phyloP scores from a whole-genome alignment of 345 rosid species.

The Raphanus raphanistrum region DNA sequence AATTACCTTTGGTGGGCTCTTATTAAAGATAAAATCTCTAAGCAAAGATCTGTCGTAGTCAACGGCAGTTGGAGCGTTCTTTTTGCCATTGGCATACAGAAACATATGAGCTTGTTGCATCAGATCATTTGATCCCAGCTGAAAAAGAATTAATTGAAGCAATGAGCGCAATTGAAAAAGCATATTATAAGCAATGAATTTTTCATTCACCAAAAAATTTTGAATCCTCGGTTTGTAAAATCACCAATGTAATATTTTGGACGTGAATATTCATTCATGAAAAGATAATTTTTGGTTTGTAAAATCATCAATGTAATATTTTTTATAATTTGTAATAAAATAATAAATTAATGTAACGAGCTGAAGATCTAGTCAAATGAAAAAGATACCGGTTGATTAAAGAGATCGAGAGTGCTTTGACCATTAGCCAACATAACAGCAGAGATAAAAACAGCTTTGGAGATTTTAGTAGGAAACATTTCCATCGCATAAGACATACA shows the following conservation, averaged over 20 bases:
- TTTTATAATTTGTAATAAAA: too few species aligned
- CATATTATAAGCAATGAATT: not conserved
- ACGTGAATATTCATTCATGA: too few species aligned
- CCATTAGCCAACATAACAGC: conserved; percentile 87
- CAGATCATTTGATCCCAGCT: conserved; percentile 69
- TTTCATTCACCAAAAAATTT: too few species aligned
- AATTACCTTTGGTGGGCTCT: conserved; percentile 78
- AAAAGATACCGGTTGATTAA: conserved; percentile 61
- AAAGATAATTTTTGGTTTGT: too few species aligned
- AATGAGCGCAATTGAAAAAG: not conserved
- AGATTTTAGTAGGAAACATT: conserved; percentile 65
- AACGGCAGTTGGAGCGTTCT: conserved; percentile 82
- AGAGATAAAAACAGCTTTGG: conserved; percentile 79
- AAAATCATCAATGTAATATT: too few species aligned
- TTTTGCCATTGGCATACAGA: conserved; percentile 82
- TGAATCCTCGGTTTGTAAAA: too few species aligned
- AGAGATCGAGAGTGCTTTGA: conserved; percentile 77
- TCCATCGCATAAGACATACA: conserved; percentile 91
- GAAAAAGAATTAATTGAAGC: conserved; percentile 9
- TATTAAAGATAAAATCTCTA: conserved; percentile 73
- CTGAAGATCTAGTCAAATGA: not conserved
- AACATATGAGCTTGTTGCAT: conserved; percentile 75
- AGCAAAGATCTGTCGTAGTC: conserved; percentile 76
- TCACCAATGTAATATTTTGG: too few species aligned
- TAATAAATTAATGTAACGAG: not conserved